Evolutionary conservation across 2,329 filamentous ascomycete genomes (phyloP), one percentile per base, ranked within the genome.

Genomic region (Penicillium sp.): DNA sequence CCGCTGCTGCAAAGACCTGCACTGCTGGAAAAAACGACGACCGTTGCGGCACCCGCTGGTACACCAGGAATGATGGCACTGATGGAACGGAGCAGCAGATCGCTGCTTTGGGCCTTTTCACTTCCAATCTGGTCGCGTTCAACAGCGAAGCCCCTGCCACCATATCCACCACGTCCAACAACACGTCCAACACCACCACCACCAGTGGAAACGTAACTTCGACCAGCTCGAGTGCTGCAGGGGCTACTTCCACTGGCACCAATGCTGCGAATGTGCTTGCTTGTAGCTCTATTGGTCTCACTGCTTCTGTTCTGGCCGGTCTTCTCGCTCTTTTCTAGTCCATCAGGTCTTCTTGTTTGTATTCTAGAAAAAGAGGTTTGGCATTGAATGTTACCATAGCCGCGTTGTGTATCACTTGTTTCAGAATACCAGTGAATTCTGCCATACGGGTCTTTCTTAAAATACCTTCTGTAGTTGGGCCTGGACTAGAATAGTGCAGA

Each of bases 1-100:
- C 74, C 46, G 84, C 79, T 0, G 86, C 84, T 0, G 79, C 82
- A 1, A 77, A 76, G 48, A 79, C 82, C 55, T 89, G 86, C 67
- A 82, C 79, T 4, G 84, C 81, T 2, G 52, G 56, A 5, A 27
- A 41, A 1, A 35, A 42, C 24, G 36, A 51, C 16, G 38, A 46
- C 25, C 18, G 46, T 5, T 59, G 56, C 40, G 48, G 56, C 2
- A 10, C 30, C 7, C 48, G 5, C 13, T 61, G 58, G 56, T 55
- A 55, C 31, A 10, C 41, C 9, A 14, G 44, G 20, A 53, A 41
- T 27, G 51, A 58, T 28, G 53, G 35, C 2, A 11, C 13, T 14
- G 18, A 6, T 6, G 28, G 30, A 14, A 42, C 49, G 18, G 54
- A 56, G 11, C 8, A 39, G 2, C 48, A 59, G 22, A 28, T 60